Percentiles rank a stretch among this genome's conserved stretches.
Conservation (phyloP, 2,329 filamentous ascomycete genomes). For the Coleophoma eucalyptorum region DNA sequence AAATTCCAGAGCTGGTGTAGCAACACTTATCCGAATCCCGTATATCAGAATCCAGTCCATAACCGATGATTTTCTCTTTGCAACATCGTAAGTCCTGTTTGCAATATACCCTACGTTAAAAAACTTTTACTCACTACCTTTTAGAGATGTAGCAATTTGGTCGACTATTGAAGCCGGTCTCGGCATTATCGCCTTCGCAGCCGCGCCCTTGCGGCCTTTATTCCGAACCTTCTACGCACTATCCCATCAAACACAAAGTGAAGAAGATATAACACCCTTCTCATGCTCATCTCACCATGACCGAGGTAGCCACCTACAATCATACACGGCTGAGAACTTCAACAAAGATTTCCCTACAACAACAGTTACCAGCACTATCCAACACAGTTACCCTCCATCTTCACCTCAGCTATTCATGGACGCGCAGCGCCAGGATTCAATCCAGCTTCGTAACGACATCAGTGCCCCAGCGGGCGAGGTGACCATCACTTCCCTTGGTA, state of each 20-base stretch:
- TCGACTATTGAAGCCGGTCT: conserved; percentile 43
- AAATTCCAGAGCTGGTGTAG: conserved; percentile 15
- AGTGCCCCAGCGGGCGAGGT: background rate
- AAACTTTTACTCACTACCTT: background rate
- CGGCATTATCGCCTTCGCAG: conserved; percentile 42
- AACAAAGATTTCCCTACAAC: background rate
- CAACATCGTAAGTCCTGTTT: conserved; percentile 10
- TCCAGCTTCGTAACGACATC: background rate
- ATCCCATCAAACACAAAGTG: background rate
- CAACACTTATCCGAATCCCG: conserved; percentile 18
- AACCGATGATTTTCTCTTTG: conserved; percentile 18
- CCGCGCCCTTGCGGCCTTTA: conserved; percentile 43
- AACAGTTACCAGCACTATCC: background rate
- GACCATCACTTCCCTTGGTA: background rate
- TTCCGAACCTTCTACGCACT: conserved; percentile 19
- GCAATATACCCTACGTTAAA: background rate
- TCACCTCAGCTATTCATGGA: too few species aligned
- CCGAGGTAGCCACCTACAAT: background rate
- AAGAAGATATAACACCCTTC: background rate
- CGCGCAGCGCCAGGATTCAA: background rate
- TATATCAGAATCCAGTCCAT: conserved; percentile 14
- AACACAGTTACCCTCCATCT: too few species aligned
- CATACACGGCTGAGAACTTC: too few species aligned
- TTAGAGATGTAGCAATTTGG: conserved; percentile 39
- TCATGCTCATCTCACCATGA: background rate